Percentiles rank a stretch among this genome's conserved stretches.
Evolutionary conservation across 345 rosid species (phyloP).

Genomic region (Arabis alpina): DNA sequence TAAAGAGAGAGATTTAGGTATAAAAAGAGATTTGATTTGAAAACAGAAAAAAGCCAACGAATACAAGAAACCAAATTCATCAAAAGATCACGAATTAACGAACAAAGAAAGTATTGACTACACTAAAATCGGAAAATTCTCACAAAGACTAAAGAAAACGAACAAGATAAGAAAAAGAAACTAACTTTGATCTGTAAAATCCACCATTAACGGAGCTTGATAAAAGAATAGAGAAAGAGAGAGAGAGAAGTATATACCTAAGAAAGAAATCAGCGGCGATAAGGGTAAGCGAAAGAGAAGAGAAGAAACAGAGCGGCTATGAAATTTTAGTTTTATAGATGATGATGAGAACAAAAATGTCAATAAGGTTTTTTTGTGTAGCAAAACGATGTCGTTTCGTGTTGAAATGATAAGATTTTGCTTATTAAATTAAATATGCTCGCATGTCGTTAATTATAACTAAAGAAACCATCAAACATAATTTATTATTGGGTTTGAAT

Average conservation of each 20-base stretch:
- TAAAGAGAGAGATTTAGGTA: constrained; percentile 5
- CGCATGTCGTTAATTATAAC: constrained; percentile 16
- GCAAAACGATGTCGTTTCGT: constrained; percentile 20
- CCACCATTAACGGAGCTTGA: constrained; percentile 28
- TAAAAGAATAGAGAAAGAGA: constrained; percentile 7
- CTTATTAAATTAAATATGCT: not conserved
- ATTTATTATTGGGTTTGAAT: not conserved
- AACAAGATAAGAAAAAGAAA: constrained; percentile 4
- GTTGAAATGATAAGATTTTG: not conserved
- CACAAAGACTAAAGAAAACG: constrained; percentile 7
- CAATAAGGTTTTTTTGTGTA: constrained; percentile 23
- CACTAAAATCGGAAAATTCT: constrained; percentile 18
- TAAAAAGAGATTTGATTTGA: constrained; percentile 15
- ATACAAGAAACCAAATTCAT: constrained; percentile 30
- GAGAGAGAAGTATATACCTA: constrained; percentile 10
- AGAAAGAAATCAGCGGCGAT: constrained; percentile 22
- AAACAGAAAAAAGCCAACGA: constrained; percentile 38
- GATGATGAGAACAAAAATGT: not conserved
- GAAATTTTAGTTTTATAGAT: constrained; percentile 21
- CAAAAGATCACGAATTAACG: not conserved
- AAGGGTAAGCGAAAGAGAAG: constrained; percentile 12
- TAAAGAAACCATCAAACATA: constrained; percentile 23
- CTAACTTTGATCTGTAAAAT: constrained; percentile 17
- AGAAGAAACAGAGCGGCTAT: constrained; percentile 24
- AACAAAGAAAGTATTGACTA: constrained; percentile 23